Conservation (phyloP, 768 basidiomycete genomes). For the Pisolithus sp. region DNA sequence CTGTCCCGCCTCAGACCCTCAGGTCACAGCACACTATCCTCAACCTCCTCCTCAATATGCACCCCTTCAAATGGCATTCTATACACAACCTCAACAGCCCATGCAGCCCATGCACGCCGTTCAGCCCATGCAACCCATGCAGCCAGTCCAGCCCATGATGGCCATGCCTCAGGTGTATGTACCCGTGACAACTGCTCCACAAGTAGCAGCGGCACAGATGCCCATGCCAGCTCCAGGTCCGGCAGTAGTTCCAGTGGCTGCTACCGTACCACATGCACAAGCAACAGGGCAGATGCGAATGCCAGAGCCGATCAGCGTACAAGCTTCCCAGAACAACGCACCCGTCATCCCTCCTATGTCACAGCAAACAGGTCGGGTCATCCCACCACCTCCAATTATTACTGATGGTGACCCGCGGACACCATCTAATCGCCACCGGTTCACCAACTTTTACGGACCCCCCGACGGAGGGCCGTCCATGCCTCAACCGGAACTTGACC, state of each 20-base stretch:
- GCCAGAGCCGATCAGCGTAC: constrained; percentile 13
- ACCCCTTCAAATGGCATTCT: constrained; percentile 19
- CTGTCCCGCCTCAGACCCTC: constrained; percentile 16
- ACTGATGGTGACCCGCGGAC: constrained; percentile 4
- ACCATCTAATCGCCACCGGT: constrained; percentile 15
- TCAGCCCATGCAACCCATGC: neutral
- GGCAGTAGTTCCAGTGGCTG: constrained; percentile 1
- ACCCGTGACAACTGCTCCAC: constrained; percentile 20
- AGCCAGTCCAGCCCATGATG: neutral
- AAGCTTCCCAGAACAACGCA: neutral
- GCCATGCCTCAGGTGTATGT: constrained; percentile 23
- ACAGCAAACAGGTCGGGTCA: neutral
- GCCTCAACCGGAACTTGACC: neutral
- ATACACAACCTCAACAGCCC: constrained; percentile 24
- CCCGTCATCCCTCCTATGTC: constrained; percentile 16
- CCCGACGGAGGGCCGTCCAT: constrained; percentile 4
- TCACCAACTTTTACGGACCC: constrained; percentile 24
- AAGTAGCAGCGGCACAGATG: neutral
- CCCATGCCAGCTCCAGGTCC: constrained; percentile 6
- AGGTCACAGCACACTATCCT: constrained; percentile 17
- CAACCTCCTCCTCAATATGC: constrained; percentile 18
- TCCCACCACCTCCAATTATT: constrained; percentile 18
- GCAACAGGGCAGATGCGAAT: constrained; percentile 11
- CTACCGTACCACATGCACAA: constrained; percentile 12
- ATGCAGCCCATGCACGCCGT: constrained; percentile 1